Base-by-base conservation (phyloP, 257 asterid genomes). In the Catharanthus roseus region DNA sequence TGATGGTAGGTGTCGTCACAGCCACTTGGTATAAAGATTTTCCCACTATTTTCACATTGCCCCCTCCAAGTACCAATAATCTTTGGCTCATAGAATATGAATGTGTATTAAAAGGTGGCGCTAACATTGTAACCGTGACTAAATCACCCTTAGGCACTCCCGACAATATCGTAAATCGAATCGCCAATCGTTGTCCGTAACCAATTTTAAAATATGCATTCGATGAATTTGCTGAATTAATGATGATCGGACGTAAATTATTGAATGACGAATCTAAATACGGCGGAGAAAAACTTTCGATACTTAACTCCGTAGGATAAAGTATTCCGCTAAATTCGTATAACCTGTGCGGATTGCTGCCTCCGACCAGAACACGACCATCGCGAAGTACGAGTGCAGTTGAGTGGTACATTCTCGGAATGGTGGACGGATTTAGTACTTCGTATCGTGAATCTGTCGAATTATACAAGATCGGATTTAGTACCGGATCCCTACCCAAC, bases 61-160 rank as follows among this genome's bases (percentile, higher is more conserved):
- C 72, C 71, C n/a, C 66, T 1, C 72, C 77, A 24, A 74, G 73
- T 2, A 36, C 63, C 74, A 82, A 29, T 6, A 80, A 39, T 62
- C 89, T 77, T 24, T 85, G 89, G 42, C 80, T 85, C 89, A 85
- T 85, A 3, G 89, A 77, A 39, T 72, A 78, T 9, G 89, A 73
- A 54, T 84, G 88, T 5, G 88, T 84, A 4, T 55, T 71, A 41
- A 82, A 84, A 3, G 85, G 28, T 0, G 86, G 89, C 29, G 85
- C 74, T 6, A 80, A 49, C 83, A 85, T 72, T 18, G 84, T 77
- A 5, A 82, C 86, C 67, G n/a, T 69, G n/a, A 85, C 57, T 62
- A 60, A 36, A 42, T 73, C 4, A 0, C 49, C 38, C 1, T 69
- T 68, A 26, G 75, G 18, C 31, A 3, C 28, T 3, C 81, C 76